Conservation (phyloP, 495 filamentous ascomycete species). For the Xylaria venustula region DNA sequence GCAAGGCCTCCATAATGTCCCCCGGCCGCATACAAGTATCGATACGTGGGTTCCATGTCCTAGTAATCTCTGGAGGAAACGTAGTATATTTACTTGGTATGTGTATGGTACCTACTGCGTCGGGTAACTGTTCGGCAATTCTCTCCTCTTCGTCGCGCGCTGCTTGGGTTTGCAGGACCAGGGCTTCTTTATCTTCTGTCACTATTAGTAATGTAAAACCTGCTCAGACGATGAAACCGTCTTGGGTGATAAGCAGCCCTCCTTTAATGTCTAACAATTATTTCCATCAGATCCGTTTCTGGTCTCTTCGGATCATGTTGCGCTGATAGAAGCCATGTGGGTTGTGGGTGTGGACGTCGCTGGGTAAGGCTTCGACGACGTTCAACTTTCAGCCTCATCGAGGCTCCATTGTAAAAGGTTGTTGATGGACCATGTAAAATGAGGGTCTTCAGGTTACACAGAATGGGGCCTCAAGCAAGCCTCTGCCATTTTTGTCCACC, state of each 20-base stretch:
- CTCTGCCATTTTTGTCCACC: constrained; percentile 13
- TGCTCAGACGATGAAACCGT: too few relatives aligned
- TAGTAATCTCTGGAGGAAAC: not conserved
- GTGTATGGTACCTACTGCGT: not conserved
- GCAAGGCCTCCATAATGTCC: too few relatives aligned
- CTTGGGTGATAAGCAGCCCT: too few relatives aligned
- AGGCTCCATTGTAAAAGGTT: constrained; percentile 28
- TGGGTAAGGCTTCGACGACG: constrained; percentile 13
- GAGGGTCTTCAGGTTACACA: constrained; percentile 33
- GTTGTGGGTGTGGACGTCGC: constrained; percentile 1
- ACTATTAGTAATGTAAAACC: too few relatives aligned
- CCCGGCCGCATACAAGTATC: too few relatives aligned
- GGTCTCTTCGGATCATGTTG: not conserved
- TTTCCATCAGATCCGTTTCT: too few relatives aligned
- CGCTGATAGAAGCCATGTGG: constrained; percentile 10
- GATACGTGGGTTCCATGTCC: not conserved
- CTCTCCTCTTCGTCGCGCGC: not conserved
- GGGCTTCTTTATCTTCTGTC: too few relatives aligned
- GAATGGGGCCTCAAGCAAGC: constrained; percentile 24
- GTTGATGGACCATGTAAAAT: constrained; percentile 28
- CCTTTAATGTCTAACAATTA: too few relatives aligned
- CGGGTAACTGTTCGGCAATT: not conserved
- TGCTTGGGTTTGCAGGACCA: not conserved
- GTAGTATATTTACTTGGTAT: not conserved
- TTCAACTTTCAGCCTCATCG: constrained; percentile 19